Evolutionary conservation across 1,139 yeast species (phyloP), one percentile per base, ranked within the genome.

Genomic region (Debaryomyces fabryi): DNA sequence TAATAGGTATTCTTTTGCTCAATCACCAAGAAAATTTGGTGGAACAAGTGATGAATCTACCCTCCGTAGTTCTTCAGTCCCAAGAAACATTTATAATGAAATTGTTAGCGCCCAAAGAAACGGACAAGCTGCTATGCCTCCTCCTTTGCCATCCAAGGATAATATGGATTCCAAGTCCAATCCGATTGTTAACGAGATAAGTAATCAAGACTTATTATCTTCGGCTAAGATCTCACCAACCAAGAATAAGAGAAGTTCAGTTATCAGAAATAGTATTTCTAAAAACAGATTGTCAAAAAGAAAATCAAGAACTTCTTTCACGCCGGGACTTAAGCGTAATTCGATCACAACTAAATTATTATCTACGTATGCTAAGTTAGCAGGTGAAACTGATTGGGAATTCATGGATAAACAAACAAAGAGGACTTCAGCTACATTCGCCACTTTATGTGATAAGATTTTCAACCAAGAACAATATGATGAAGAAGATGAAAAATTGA

Each of bases 401-500:
- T 81, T 81, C 57, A 80, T 85, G 69, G 88, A 85, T 57, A 83
- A 81, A 58, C 89, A 83, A 63, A 83, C 90, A 15, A 85, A 82
- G 67, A 77, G 93, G 67, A 85, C 91, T 2, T 83, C 89, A 33
- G 85, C 89, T 10, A 87, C 88, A 49, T 86, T 86, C 71, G 93
- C 91, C 9, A 79, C 86, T 4, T 71, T 86, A 43, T 85, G 90
- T 72, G 92, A 86, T 67, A 84, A 82, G 63, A 82, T 86, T 51
- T 86, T 86, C 68, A 86, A 82, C 54, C 79, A 76, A 57, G 80
- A 76, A 56, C 72, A 67, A 3, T 82, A 82, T 60, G 82, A 82
- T 55, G 78, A 78, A 57, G 82, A 78, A 49, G 88, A 83, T 52
- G 83, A 79, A 57, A 70, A 67, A 44, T 67, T 76, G 53, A 65